These are phyloP conservation scores for Fomitopsis schrenkii DNA, from an alignment of 1,284 basidiomycete species.

Conservation along the genomic window DNA sequence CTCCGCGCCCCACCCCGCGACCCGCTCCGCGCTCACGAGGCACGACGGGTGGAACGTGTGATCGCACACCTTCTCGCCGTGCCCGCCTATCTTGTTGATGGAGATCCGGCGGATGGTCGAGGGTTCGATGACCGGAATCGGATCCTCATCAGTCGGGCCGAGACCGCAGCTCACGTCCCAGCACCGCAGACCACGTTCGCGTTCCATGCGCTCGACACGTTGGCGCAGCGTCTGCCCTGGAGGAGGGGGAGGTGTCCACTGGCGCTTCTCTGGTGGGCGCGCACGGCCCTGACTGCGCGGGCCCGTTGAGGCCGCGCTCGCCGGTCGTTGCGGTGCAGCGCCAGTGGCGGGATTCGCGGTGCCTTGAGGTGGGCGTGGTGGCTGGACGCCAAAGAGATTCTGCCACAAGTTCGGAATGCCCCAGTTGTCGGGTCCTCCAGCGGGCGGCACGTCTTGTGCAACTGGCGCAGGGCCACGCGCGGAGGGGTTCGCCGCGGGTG, in stretches of 20 bases:
- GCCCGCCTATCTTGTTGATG: slow-evolving; percentile 32
- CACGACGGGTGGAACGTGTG: slow-evolving; percentile 71
- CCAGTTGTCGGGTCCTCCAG: background rate
- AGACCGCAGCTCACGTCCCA: slow-evolving; percentile 66
- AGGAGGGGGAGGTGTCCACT: slow-evolving; percentile 34
- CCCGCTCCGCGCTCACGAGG: slow-evolving; percentile 69
- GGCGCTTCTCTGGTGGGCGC: slow-evolving; percentile 21
- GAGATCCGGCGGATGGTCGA: slow-evolving; percentile 39
- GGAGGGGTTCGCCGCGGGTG: background rate
- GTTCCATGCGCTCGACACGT: slow-evolving; percentile 58
- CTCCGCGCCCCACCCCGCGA: slow-evolving; percentile 54
- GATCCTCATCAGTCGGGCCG: slow-evolving; percentile 74
- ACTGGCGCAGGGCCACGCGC: background rate
- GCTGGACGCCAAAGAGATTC: slow-evolving; percentile 1
- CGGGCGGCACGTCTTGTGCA: background rate
- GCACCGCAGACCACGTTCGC: slow-evolving; percentile 66
- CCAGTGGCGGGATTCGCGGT: slow-evolving; percentile 1
- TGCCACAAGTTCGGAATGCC: background rate
- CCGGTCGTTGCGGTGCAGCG: slow-evolving; percentile 9
- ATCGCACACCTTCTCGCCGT: slow-evolving; percentile 38
- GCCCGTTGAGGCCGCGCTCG: slow-evolving; percentile 7
- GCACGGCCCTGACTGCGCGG: slow-evolving; percentile 8
- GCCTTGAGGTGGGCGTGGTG: background rate
- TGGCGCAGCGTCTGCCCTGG: slow-evolving; percentile 54
- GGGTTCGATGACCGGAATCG: slow-evolving; percentile 32